These are phyloP conservation scores for Fusarium annulatum DNA, from an alignment of 2,329 filamentous ascomycete genomes.

Conservation along the genomic window DNA sequence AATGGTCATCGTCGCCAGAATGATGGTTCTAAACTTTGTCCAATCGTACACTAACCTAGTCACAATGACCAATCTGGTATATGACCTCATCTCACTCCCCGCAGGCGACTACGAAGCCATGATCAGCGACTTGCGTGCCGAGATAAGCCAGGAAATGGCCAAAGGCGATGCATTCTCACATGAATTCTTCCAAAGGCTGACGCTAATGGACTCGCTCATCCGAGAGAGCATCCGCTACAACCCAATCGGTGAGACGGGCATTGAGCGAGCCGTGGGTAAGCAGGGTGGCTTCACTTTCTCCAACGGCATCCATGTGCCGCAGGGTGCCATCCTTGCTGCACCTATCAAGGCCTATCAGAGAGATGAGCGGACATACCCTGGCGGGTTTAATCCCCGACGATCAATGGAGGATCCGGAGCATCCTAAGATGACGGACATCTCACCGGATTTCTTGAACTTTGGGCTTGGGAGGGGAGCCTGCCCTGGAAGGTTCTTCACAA, in stretches of 20 bases:
- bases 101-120: constrained; percentile 14
- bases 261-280: constrained; percentile 25
- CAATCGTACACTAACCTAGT: constrained; percentile 27
- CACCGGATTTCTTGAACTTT: constrained; percentile 25
- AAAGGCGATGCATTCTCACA: constrained; percentile 23
- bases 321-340: constrained; percentile 27
- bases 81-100: constrained; percentile 27
- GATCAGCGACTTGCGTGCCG: constrained; percentile 14
- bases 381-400: constrained; percentile 24
- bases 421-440: constrained; percentile 28
- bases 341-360: constrained; percentile 33
- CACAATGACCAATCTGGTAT: constrained; percentile 29
- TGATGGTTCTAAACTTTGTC: constrained; percentile 33
- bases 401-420: constrained; percentile 14
- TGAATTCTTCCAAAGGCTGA: constrained; percentile 20
- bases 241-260: constrained; percentile 29
- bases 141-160: constrained; percentile 11
- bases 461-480: constrained; percentile 18
- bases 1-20: constrained; percentile 25
- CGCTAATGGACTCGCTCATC: constrained; percentile 24
- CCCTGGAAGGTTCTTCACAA: constrained; percentile 24
- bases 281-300: constrained; percentile 31
- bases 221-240: constrained; percentile 31
- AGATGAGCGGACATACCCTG: constrained; percentile 20
- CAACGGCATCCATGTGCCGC: constrained; percentile 29